Evolutionary conservation across 495 filamentous ascomycete genomes (phyloP).

Genomic region (Penicillium paxilli): DNA sequence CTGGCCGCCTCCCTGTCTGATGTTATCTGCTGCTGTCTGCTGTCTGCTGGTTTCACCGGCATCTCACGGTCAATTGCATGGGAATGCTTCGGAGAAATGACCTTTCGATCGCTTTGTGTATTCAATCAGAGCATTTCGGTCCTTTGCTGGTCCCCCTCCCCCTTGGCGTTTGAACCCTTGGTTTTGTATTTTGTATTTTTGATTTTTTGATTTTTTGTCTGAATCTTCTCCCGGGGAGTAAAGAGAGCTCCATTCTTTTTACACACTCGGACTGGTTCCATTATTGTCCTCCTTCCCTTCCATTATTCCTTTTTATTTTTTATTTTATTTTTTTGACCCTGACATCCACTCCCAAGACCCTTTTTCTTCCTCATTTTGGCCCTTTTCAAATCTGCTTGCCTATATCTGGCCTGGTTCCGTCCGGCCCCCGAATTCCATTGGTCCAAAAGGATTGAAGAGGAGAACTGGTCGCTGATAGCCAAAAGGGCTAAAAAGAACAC

Average conservation of each 20-base stretch:
- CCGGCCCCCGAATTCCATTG: conserved; percentile 1
- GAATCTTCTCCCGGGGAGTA: background rate
- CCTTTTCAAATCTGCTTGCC: background rate
- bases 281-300: background rate
- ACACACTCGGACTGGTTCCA: background rate
- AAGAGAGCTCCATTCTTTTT: background rate
- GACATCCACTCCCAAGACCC: conserved; percentile 7
- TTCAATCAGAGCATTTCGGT: background rate
- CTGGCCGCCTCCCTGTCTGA: background rate
- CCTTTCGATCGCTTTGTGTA: background rate
- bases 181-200: background rate
- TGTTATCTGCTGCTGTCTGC: no score
- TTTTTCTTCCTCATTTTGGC: conserved; percentile 7
- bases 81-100: conserved; percentile 9
- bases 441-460: background rate
- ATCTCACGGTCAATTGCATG: conserved; percentile 7
- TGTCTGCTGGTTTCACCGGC: conserved; percentile 17
- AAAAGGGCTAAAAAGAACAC: conserved; percentile 5
- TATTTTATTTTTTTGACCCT: background rate
- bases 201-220: no score
- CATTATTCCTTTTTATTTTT: background rate
- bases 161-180: background rate
- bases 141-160: background rate
- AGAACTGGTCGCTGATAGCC: conserved; percentile 6
- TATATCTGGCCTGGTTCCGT: conserved; percentile 6